Percentiles rank a stretch among this genome's conserved stretches.
Evolutionary conservation across 2,329 filamentous ascomycete genomes (phyloP).

Genomic region (Fusarium proliferatum): DNA sequence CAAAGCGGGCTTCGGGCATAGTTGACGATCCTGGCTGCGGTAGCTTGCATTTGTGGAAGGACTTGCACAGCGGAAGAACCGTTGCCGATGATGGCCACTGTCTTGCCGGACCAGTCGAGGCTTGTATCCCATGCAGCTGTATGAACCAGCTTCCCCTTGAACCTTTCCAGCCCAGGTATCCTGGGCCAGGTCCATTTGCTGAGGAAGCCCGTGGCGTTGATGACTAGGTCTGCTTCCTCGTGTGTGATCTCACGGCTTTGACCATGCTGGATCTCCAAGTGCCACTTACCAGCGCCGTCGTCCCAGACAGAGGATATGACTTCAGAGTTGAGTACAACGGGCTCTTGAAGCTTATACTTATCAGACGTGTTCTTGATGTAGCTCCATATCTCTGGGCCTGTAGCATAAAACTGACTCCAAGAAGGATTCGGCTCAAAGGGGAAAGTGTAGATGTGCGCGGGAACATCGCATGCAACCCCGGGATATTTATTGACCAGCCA

Average conservation of each 20-base stretch:
- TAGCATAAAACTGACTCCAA: neutral
- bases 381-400: neutral
- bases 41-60: neutral
- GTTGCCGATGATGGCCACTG: neutral
- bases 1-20: neutral
- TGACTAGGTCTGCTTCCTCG: neutral
- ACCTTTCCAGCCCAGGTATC: neutral
- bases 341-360: neutral
- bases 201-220: neutral
- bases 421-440: neutral
- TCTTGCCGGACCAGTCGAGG: neutral
- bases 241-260: accelerated
- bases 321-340: neutral
- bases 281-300: neutral
- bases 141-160: neutral
- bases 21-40: neutral
- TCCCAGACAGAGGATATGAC: neutral
- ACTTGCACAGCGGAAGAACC: neutral
- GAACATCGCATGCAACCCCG: neutral
- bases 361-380: neutral
- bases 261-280: neutral
- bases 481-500: neutral
- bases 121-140: neutral
- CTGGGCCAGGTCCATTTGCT: neutral
- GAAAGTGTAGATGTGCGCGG: neutral